A percentile compares a stretch with the other conserved stretches of the same genome.
phyloP scores from a whole-genome alignment of 2,329 filamentous ascomycete species.

The Parastagonospora avenae region DNA sequence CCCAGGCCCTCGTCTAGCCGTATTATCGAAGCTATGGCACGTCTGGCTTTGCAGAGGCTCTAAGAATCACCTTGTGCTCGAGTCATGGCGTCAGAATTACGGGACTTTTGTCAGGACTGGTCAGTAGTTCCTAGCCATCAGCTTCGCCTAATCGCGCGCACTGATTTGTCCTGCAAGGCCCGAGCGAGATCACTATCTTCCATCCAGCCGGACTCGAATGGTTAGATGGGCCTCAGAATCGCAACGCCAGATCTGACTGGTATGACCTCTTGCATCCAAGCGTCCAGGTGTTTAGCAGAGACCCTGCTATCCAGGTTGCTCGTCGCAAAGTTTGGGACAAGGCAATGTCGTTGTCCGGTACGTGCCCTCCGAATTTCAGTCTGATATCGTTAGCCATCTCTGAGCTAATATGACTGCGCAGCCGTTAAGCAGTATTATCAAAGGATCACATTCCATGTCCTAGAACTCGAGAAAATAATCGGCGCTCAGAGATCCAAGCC shows the following conservation, averaged over 20 bases:
- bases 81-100: slow-evolving; percentile 4
- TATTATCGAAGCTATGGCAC: slow-evolving; percentile 11
- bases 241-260: slow-evolving; percentile 4
- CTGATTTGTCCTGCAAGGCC: slow-evolving; percentile 5
- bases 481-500: too few species aligned
- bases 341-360: too few species aligned
- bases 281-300: too few species aligned
- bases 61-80: slow-evolving; percentile 5
- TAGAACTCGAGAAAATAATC: too few species aligned
- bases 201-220: slow-evolving; percentile 9
- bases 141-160: not conserved
- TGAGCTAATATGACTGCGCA: too few species aligned
- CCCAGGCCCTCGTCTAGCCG: slow-evolving; percentile 6
- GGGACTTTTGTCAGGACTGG: slow-evolving; percentile 10
- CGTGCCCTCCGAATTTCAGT: too few species aligned
- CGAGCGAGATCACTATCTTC: slow-evolving; percentile 16
- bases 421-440: too few species aligned
- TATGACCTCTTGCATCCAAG: not conserved
- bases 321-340: too few species aligned
- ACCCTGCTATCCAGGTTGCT: too few species aligned
- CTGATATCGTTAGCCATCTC: too few species aligned
- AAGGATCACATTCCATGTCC: too few species aligned
- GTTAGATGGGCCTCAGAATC: slow-evolving; percentile 11
- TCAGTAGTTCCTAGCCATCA: not conserved
- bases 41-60: slow-evolving; percentile 5